Conservation (phyloP, 441 rosid genomes). For the Corymbia citriodora region DNA sequence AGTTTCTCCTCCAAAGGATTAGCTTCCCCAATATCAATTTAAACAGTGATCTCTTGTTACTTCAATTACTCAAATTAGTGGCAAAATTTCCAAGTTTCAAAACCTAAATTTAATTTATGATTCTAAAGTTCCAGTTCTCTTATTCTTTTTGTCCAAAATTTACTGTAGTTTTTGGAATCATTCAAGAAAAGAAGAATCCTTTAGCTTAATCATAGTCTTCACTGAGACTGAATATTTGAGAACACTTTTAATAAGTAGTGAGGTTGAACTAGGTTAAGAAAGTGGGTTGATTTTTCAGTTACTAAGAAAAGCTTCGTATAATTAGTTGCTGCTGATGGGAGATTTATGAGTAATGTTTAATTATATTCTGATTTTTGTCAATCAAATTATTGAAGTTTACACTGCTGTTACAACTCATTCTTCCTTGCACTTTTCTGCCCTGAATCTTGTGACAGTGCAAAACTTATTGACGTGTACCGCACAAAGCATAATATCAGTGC, state of each 20-base stretch:
- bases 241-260: not conserved
- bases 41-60: not conserved
- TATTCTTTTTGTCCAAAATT: not conserved
- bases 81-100: not conserved
- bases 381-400: not conserved
- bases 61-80: not conserved
- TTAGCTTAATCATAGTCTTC: not conserved
- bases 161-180: not conserved
- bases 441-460: slow-evolving; percentile 52
- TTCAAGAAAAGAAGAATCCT: not conserved
- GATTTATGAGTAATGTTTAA: not conserved
- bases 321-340: not conserved
- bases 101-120: not conserved
- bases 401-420: not conserved
- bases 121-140: not conserved
- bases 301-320: not conserved
- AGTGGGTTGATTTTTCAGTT: not conserved
- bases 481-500: slow-evolving; percentile 92
- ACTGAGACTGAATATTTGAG: not conserved
- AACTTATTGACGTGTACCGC: slow-evolving; percentile 84
- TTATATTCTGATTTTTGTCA: not conserved
- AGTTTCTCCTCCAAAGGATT: not conserved
- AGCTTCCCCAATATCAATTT: not conserved
- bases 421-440: not conserved
- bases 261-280: not conserved